These are phyloP conservation scores for Heritiera littoralis DNA, from an alignment of 345 rosid genomes.

Conservation along the genomic window DNA sequence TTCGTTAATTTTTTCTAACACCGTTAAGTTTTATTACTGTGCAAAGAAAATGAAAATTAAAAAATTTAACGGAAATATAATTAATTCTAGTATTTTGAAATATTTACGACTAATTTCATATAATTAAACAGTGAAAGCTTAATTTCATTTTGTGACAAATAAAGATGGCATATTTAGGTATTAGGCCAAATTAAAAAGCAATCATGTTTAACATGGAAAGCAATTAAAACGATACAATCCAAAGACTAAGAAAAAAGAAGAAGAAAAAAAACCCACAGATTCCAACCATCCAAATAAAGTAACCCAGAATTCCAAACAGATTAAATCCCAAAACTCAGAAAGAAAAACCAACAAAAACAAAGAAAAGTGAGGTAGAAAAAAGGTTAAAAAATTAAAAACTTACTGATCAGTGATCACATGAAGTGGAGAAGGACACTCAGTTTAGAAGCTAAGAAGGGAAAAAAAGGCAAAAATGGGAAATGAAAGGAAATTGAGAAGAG, in stretches of 20 bases:
- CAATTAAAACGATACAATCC: constrained; percentile 13
- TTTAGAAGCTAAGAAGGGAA: constrained; percentile 2
- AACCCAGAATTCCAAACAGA: neutral
- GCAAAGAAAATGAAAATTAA: no score
- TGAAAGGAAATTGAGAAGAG: constrained; percentile 23
- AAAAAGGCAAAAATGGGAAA: constrained; percentile 6
- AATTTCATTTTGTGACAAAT: no score
- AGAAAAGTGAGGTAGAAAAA: neutral
- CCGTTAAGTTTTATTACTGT: no score
- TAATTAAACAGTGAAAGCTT: no score
- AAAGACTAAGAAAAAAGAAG: neutral
- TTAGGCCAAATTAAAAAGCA: neutral
- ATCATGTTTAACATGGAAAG: constrained; percentile 11
- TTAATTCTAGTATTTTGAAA: no score
- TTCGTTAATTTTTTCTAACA: no score
- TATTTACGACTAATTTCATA: no score
- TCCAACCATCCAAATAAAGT: constrained; percentile 5
- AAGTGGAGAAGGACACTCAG: constrained; percentile 7
- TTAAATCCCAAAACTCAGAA: constrained; percentile 2
- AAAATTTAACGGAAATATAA: no score
- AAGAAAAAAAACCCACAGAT: neutral
- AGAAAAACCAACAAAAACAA: constrained; percentile 21
- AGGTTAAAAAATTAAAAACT: constrained; percentile 18
- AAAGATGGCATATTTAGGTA: no score
- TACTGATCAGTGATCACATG: constrained; percentile 73